Evolutionary conservation across 1,139 yeast genomes (phyloP).

Genomic region (Scheffersomyces insectosa): DNA sequence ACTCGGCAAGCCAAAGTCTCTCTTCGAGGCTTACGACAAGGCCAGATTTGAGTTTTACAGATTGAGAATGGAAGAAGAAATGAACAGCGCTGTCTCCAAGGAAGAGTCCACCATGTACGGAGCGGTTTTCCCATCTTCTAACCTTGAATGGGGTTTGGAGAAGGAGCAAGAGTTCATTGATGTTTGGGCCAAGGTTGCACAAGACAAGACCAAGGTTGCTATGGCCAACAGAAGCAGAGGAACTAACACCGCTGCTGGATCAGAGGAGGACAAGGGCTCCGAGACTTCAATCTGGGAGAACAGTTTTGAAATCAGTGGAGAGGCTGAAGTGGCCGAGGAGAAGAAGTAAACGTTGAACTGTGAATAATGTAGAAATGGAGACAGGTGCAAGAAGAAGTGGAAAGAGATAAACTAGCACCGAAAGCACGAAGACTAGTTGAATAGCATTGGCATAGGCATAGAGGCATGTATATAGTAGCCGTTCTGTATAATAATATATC

Average conservation of each 20-base stretch:
- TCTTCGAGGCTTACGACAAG: slow-evolving; percentile 74
- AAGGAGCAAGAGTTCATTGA: slow-evolving; percentile 72
- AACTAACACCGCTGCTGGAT: slow-evolving; percentile 26
- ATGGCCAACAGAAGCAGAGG: slow-evolving; percentile 43
- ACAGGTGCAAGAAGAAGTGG: too few species aligned
- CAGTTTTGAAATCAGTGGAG: slow-evolving; percentile 7
- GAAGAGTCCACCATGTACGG: slow-evolving; percentile 92
- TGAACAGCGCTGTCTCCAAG: slow-evolving; percentile 67
- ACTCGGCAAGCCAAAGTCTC: slow-evolving; percentile 32
- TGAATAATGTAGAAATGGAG: too few species aligned
- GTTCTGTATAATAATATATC: too few species aligned
- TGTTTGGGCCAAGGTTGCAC: slow-evolving; percentile 75
- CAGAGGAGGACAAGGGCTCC: slow-evolving; percentile 24
- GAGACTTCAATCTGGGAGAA: slow-evolving; percentile 5
- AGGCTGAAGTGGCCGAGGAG: slow-evolving; percentile 4
- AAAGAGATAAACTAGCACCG: too few species aligned
- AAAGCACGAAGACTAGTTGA: too few species aligned
- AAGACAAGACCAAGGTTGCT: slow-evolving; percentile 51
- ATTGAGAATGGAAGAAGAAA: slow-evolving; percentile 80
- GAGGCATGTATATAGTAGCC: background rate
- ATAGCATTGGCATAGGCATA: background rate
- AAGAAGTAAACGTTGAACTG: slow-evolving; percentile 2
- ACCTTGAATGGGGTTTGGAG: slow-evolving; percentile 66
- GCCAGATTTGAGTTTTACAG: slow-evolving; percentile 88
- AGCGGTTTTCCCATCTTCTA: slow-evolving; percentile 62